A percentile compares a stretch with the other conserved stretches of the same genome.
Conservation (phyloP, 2,329 filamentous ascomycete species). For the Trichophyton simii region DNA sequence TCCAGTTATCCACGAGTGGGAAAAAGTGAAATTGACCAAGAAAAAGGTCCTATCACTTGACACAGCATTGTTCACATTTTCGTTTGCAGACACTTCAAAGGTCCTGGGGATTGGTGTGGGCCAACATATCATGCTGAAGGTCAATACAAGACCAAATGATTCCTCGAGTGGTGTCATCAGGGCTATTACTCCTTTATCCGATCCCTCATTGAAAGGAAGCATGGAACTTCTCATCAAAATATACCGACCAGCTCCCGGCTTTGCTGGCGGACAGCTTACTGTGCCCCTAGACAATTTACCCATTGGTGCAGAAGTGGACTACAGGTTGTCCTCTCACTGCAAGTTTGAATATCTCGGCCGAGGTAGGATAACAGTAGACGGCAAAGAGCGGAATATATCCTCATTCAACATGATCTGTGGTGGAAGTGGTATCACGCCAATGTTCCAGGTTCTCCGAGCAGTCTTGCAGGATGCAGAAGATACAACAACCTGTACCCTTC, state of each 20-base stretch:
- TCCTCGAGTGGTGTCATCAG: slow-evolving; percentile 58
- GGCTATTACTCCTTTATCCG: slow-evolving; percentile 74
- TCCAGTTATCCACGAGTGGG: slow-evolving; percentile 66
- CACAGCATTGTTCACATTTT: slow-evolving; percentile 69
- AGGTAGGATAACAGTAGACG: slow-evolving; percentile 51
- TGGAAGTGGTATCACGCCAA: slow-evolving; percentile 84
- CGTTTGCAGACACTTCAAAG: slow-evolving; percentile 59
- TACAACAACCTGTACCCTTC: slow-evolving; percentile 54
- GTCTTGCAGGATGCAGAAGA: slow-evolving; percentile 55
- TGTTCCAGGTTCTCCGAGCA: slow-evolving; percentile 69
- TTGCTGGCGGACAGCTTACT: slow-evolving; percentile 64
- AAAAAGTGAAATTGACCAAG: slow-evolving; percentile 53
- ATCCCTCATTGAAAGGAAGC: slow-evolving; percentile 46
- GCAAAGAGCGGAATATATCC: slow-evolving; percentile 44
- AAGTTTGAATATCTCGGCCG: slow-evolving; percentile 67
- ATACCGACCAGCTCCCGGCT: slow-evolving; percentile 48
- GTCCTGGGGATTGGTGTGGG: slow-evolving; percentile 65
- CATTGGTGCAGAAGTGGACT: slow-evolving; percentile 60
- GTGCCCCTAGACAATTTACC: slow-evolving; percentile 61
- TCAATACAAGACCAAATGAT: slow-evolving; percentile 43
- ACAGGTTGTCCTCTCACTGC: slow-evolving; percentile 70
- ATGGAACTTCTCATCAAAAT: slow-evolving; percentile 73
- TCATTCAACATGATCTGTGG: slow-evolving; percentile 77
- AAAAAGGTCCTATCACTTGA: slow-evolving; percentile 64
- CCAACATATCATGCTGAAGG: slow-evolving; percentile 74